Evolutionary conservation across 2,329 filamentous ascomycete species (phyloP), one percentile per base, ranked within the genome.

Genomic region (Herpotrichia juniperi): DNA sequence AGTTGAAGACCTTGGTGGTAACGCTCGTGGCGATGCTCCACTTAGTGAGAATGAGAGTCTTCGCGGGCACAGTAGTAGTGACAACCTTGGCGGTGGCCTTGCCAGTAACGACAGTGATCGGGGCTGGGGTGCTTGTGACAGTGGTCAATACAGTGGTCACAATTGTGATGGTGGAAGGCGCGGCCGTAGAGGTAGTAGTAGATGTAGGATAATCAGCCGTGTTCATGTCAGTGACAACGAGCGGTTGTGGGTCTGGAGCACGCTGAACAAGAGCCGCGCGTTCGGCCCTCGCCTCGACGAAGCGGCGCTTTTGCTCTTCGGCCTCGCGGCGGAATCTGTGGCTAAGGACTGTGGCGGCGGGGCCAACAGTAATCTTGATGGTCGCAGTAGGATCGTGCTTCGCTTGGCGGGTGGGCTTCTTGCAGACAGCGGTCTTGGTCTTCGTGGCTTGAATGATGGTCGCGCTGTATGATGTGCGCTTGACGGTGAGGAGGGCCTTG

Each of bases 231-330:
- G 71, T 75, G 19, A 72, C 57, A 2, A 65, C 65, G 24, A 73
- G 56, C 7, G 68, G 69, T 28, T 69, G 64, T 34, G 59, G 59
- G 42, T 77, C 74, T 1, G 73, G 73, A 44, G 69, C 69, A 32
- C 74, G 71, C 42, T 56, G 63, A n/a, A 61, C 54, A 17, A 71
- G 46, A n/a, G n/a, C n/a, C n/a, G n/a, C n/a, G 26, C 69, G 61
- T 10, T 58, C 63, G 37, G 56, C 60, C 9, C 69, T 54, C 44
- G 67, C 64, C 25, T 59, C 32, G 9, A 64, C 46, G 45, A 57
- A 65, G 19, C 32, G 42, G 10, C 30, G 48, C 28, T 52, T 56
- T 4, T 60, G 42, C 11, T 42, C 46, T 7, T 59, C 46, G 21
- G 30, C 35, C 44, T 61, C 46, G 43, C 62, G 57, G 47, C 66